These are phyloP conservation scores for Linnemannia elongata DNA, from an alignment of 192 early-diverging fungal species.

Conservation along the genomic window DNA sequence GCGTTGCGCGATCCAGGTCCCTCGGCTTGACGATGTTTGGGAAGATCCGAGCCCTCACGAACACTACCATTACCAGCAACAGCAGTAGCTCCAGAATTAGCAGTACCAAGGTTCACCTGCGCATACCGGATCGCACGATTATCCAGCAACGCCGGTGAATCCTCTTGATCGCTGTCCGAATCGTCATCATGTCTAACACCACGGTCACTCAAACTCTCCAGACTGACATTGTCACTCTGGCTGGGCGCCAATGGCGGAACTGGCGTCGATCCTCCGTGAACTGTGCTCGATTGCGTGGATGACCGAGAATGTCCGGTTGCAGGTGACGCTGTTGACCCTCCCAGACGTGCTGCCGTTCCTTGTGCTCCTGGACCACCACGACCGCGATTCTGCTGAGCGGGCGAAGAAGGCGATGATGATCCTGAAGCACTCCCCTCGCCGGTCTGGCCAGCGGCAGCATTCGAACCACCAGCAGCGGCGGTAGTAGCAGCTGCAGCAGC, in stretches of 20 bases:
- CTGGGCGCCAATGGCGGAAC: not conserved
- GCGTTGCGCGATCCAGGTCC: constrained; percentile 10
- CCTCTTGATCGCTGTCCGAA: constrained; percentile 34
- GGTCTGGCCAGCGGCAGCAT: not conserved
- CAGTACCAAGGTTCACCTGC: not conserved
- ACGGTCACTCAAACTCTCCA: not conserved
- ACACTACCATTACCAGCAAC: not conserved
- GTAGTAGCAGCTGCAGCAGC: constrained; percentile 23
- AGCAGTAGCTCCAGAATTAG: not conserved
- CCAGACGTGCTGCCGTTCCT: not conserved
- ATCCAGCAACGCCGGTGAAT: constrained; percentile 32
- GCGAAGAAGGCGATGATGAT: not conserved
- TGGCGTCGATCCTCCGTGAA: not conserved
- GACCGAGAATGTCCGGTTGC: not conserved
- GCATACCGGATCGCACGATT: constrained; percentile 47
- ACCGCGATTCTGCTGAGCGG: not conserved
- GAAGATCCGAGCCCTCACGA: not conserved
- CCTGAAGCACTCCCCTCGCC: not conserved
- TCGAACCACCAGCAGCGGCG: not conserved
- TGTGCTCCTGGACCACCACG: not conserved
- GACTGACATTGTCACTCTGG: constrained; percentile 1
- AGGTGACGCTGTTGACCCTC: not conserved
- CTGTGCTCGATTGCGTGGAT: not conserved
- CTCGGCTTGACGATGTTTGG: constrained; percentile 28
- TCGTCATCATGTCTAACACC: not conserved